These are phyloP conservation scores for Daldinia decipiens DNA, from an alignment of 495 filamentous ascomycete genomes.

Conservation along the genomic window DNA sequence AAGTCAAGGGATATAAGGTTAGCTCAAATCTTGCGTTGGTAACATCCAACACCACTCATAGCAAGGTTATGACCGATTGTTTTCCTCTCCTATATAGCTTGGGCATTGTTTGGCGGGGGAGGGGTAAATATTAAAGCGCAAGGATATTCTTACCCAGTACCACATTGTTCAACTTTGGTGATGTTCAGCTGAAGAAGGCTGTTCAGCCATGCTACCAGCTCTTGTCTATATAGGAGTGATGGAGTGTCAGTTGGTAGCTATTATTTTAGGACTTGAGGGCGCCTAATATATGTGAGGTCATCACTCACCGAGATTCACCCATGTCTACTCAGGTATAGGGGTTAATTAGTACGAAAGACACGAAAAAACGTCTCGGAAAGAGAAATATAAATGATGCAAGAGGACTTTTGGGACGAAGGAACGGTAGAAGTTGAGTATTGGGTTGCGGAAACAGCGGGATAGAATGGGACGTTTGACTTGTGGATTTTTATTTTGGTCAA, in stretches of 20 bases:
- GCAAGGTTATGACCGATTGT: slow-evolving; percentile 21
- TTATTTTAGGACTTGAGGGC: not conserved
- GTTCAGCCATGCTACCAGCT: slow-evolving; percentile 96
- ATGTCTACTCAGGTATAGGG: slow-evolving; percentile 28
- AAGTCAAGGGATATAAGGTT: slow-evolving; percentile 16
- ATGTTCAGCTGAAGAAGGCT: slow-evolving; percentile 96
- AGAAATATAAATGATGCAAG: not conserved
- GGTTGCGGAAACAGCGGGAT: slow-evolving; percentile 13
- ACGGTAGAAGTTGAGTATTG: slow-evolving; percentile 2
- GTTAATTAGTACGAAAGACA: slow-evolving; percentile 7
- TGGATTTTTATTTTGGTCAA: slow-evolving; percentile 34
- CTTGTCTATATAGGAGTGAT: slow-evolving; percentile 71
- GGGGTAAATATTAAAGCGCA: slow-evolving; percentile 49
- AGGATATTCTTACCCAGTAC: slow-evolving; percentile 82
- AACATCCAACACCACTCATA: slow-evolving; percentile 4
- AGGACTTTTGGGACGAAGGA: not conserved
- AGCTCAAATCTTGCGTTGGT: slow-evolving; percentile 29
- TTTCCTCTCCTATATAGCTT: not conserved
- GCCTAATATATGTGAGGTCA: slow-evolving; percentile 8
- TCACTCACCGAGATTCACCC: slow-evolving; percentile 44
- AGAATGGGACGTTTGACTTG: slow-evolving; percentile 16
- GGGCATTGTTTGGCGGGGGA: slow-evolving; percentile 45
- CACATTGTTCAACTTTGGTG: slow-evolving; percentile 98
- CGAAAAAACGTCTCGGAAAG: not conserved
- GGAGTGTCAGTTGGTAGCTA: slow-evolving; percentile 20